Evolutionary conservation across 352 stramenopile genomes (phyloP).

Genomic region (Phytopythium kandeliae): DNA sequence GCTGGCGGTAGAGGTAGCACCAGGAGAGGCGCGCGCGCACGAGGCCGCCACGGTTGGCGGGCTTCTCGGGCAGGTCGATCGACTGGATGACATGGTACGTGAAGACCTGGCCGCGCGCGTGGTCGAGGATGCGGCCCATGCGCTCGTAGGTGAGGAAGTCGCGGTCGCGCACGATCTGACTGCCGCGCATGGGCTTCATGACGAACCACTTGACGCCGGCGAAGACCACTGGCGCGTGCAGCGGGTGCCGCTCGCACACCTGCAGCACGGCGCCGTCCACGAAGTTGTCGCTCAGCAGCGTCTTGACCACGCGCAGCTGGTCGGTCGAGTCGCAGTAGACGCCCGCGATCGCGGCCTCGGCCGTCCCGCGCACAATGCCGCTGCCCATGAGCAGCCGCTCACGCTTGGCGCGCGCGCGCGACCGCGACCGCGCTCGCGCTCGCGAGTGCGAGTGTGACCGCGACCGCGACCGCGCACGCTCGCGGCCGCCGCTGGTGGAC

Average conservation of each 20-base stretch:
- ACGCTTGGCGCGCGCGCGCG: conserved; percentile 6
- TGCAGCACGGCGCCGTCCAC: conserved; percentile 46
- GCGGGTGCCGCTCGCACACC: conserved; percentile 36
- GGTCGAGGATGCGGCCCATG: conserved; percentile 54
- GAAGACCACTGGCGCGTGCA: conserved; percentile 47
- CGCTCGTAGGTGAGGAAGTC: conserved; percentile 52
- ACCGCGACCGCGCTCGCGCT: conserved; percentile 15
- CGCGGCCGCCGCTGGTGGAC: conserved; percentile 1
- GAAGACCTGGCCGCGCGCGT: conserved; percentile 34
- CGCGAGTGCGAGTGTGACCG: too few relatives aligned
- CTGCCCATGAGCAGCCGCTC: conserved; percentile 36
- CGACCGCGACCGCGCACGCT: too few relatives aligned
- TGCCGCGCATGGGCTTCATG: conserved; percentile 24
- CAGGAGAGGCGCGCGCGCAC: conserved; percentile 33
- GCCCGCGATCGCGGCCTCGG: conserved; percentile 40
- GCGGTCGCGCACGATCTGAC: conserved; percentile 37
- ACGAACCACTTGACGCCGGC: conserved; percentile 58
- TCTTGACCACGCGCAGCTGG: conserved; percentile 43
- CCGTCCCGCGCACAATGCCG: conserved; percentile 39
- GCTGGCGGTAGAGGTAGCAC: conserved; percentile 51
- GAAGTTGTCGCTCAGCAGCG: conserved; percentile 41
- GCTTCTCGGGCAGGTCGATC: conserved; percentile 44
- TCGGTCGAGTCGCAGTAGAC: conserved; percentile 54
- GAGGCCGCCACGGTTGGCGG: conserved; percentile 28
- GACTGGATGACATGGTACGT: conserved; percentile 53